Evolutionary conservation across 441 rosid genomes (phyloP).

Genomic region (Erysimum cheiri): DNA sequence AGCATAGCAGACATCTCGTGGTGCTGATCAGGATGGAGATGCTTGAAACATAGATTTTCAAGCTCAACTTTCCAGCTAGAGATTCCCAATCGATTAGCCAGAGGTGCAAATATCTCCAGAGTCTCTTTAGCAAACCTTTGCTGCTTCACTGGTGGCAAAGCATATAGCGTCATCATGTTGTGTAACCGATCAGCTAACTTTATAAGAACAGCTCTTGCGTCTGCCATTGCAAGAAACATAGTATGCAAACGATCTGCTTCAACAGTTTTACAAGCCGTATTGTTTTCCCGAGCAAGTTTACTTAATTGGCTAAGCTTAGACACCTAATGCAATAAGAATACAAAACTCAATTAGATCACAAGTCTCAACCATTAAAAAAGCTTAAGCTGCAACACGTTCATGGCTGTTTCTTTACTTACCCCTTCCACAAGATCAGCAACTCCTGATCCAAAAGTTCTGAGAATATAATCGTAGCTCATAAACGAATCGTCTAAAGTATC

Average conservation of each 20-base stretch:
- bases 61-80: constrained; percentile 88
- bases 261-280: constrained; percentile 76
- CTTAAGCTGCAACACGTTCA: neutral
- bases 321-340: constrained; percentile 55
- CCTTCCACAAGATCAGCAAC: constrained; percentile 94
- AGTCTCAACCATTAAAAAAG: neutral
- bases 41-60: constrained; percentile 89
- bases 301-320: constrained; percentile 95
- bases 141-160: constrained; percentile 74
- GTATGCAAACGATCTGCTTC: constrained; percentile 96
- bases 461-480: constrained; percentile 70
- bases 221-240: constrained; percentile 96
- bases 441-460: constrained; percentile 73
- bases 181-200: constrained; percentile 95
- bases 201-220: constrained; percentile 93
- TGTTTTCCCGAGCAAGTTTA: constrained; percentile 92
- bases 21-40: constrained; percentile 84
- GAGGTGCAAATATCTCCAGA: constrained; percentile 82
- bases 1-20: constrained; percentile 70
- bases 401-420: constrained; percentile 52
- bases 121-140: constrained; percentile 94
- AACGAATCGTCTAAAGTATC: constrained; percentile 90
- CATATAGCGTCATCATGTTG: constrained; percentile 89
- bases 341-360: neutral
- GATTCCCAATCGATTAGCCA: constrained; percentile 87